Base-by-base conservation (phyloP, 2,329 filamentous ascomycete genomes). In the Stagonosporopsis vannaccii region DNA sequence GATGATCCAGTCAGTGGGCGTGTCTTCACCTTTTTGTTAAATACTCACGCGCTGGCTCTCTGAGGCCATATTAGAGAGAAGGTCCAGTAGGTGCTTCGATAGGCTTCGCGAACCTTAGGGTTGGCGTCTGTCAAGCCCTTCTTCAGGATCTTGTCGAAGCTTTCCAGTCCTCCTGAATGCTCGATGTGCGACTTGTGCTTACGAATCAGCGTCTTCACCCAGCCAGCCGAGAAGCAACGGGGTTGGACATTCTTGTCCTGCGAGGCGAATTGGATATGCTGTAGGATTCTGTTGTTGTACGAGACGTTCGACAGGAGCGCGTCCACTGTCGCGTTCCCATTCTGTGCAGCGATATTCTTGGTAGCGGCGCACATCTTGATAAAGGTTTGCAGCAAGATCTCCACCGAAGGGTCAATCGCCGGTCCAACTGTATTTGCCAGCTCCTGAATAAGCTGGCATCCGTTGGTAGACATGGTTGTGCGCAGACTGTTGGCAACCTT, bases 191-290 rank as follows among this genome's bases (percentile, higher is more conserved):
- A 85, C 78, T 92, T 96, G 77, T 97, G 91, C 67, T 91, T 91
- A 64, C 84, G 88, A 35, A 99, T 78, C 19, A 98, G 76, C 1
- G 89, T 96, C 75, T 88, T 90, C 26, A 98, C 79, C 95, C 95
- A 99, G 7, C 85, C 88, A 2, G 90, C 83, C 1, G 88, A 89
- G 75, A 89, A 96, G 1, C 86, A 85, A 59, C 95, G 87, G 15
- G 93, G 89, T 70, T 95, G 90, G 2, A 93, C 89, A 70, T 97
- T 98, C 80, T 97, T 98, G 79, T 99, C 94, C 73, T 96, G 90
- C 60, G 86, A 90, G 22, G 94, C 93, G 50, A 81, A 79, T 80
- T 87, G 90, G 43, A 98, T 81, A 69, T 98, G 94, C 74, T 96
- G 90, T 82, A 97, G 84, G 60, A 97, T 83, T 25, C 92, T 89